Percentiles rank a stretch among this genome's conserved stretches.
phyloP scores from a whole-genome alignment of 345 rosid species.

The Camelina sativa region DNA sequence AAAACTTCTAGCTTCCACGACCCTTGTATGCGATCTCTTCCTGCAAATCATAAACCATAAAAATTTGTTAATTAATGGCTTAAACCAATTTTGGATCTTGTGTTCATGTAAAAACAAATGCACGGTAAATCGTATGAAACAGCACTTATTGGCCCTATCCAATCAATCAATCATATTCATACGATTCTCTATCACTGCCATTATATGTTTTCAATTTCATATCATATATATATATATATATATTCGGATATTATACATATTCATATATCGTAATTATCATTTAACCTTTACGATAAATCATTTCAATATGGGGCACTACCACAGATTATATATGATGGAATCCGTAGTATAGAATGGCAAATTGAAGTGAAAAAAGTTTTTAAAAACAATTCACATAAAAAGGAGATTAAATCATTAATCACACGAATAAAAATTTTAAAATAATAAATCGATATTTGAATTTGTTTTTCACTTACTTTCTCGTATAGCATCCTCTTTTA shows the following conservation, averaged over 20 bases:
- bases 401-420: slow-evolving; percentile 19
- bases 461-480: slow-evolving; percentile 59
- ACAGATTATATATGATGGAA: slow-evolving; percentile 17
- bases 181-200: slow-evolving; percentile 17
- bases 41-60: slow-evolving; percentile 46
- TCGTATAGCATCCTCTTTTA: slow-evolving; percentile 76
- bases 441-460: not conserved
- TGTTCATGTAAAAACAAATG: slow-evolving; percentile 11
- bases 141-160: slow-evolving; percentile 13
- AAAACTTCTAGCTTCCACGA: slow-evolving; percentile 36
- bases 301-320: slow-evolving; percentile 27
- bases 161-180: slow-evolving; percentile 36
- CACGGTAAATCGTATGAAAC: slow-evolving; percentile 13
- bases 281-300: slow-evolving; percentile 27
- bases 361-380: not conserved
- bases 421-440: not conserved
- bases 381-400: not conserved
- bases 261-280: not conserved
- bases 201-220: too few species aligned
- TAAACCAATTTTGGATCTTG: not conserved
- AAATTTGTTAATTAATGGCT: not conserved
- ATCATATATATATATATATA: not conserved
- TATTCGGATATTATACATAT: not conserved
- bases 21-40: slow-evolving; percentile 50
- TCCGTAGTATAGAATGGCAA: slow-evolving; percentile 13